Percentiles rank a stretch among this genome's conserved stretches.
These are phyloP conservation scores for Calvatia gigantea DNA, from an alignment of 768 basidiomycete species.

Conservation along the genomic window DNA sequence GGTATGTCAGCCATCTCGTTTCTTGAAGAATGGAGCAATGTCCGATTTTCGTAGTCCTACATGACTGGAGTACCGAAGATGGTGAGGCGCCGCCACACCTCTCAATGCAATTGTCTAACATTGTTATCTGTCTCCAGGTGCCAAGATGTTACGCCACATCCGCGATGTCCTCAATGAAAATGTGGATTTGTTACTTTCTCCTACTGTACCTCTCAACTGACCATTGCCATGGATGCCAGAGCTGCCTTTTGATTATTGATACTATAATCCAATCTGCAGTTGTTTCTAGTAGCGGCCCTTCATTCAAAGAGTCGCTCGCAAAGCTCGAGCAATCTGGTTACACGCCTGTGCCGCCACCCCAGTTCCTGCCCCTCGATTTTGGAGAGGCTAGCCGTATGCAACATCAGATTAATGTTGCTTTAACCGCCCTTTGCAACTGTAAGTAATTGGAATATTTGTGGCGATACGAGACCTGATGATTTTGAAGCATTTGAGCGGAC, in stretches of 20 bases:
- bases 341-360: constrained; percentile 30
- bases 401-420: constrained; percentile 33
- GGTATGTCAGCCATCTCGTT: constrained; percentile 17
- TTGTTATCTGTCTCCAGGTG: constrained; percentile 17
- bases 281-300: constrained; percentile 23
- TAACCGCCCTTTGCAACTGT: constrained; percentile 34
- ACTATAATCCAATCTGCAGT: constrained; percentile 32
- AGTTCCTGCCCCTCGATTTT: constrained; percentile 34
- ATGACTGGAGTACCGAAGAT: constrained; percentile 35
- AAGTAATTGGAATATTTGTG: not conserved
- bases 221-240: constrained; percentile 18
- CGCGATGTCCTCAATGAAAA: constrained; percentile 31
- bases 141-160: constrained; percentile 32
- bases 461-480: not conserved
- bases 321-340: constrained; percentile 26
- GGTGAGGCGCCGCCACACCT: constrained; percentile 13
- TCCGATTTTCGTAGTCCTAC: constrained; percentile 23
- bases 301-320: constrained; percentile 21
- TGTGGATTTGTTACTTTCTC: constrained; percentile 16
- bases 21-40: not conserved
- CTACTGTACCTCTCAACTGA: not conserved
- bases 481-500: constrained; percentile 33
- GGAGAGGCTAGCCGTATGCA: constrained; percentile 34
- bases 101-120: not conserved
- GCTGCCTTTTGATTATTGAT: constrained; percentile 33